A percentile compares a stretch with the other conserved stretches of the same genome.
Evolutionary conservation across 2,329 filamentous ascomycete genomes (phyloP).

Genomic region (Diaporthe eres): DNA sequence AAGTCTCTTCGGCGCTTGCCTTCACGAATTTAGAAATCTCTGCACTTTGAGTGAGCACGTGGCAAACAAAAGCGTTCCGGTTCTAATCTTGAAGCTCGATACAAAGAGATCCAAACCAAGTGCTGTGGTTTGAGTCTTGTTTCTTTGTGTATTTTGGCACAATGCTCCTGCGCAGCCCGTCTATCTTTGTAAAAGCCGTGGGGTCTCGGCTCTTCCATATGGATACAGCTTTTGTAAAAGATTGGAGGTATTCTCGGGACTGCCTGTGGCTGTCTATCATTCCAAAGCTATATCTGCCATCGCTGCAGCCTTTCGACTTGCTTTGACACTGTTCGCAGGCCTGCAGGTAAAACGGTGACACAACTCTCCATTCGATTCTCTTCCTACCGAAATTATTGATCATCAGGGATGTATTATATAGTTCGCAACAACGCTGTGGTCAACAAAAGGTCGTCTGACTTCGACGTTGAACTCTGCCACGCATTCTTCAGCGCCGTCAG

Average conservation of each 20-base stretch:
- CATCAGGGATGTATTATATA: neutral
- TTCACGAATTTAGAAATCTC: neutral
- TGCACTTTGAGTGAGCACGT: neutral
- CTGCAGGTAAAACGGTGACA: neutral
- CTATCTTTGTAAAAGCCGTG: neutral
- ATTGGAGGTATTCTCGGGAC: neutral
- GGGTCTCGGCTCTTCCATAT: neutral
- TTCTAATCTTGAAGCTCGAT: neutral
- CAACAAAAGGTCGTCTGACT: neutral
- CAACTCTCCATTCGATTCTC: neutral
- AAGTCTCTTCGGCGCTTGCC: neutral
- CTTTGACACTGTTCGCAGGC: neutral
- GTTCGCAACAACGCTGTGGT: neutral
- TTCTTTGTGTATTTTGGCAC: neutral
- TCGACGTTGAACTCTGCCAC: slow-evolving; percentile 16
- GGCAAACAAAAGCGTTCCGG: neutral
- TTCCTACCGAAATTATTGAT: neutral
- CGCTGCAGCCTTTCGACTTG: neutral
- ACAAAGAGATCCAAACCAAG: neutral
- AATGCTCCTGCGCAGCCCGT: neutral
- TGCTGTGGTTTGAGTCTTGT: no score
- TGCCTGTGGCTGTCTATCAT: no score
- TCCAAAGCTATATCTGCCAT: neutral
- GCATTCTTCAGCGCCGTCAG: neutral
- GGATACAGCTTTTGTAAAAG: neutral